A percentile compares a stretch with the other conserved stretches of the same genome.
phyloP scores from a whole-genome alignment of 139 green algal species.

The Edaphochlamys debaryana region DNA sequence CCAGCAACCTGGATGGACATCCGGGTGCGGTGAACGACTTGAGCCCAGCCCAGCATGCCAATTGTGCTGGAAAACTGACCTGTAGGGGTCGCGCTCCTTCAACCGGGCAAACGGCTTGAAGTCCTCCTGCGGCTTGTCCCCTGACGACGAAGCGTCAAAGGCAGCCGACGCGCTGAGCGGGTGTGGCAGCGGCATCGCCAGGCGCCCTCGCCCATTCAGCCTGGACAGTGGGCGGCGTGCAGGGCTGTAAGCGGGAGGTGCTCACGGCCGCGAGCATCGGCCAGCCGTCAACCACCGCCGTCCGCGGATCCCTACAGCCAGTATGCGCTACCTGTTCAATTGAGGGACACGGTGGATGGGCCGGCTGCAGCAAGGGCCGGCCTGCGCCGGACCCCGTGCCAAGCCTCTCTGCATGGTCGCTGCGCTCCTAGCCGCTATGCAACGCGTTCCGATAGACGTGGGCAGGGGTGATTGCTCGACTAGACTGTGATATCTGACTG shows the following conservation, averaged over 20 bases:
- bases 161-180: constrained; percentile 13
- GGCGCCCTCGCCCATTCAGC: neutral
- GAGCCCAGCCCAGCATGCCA: no score
- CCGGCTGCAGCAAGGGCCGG: constrained; percentile 33
- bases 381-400: neutral
- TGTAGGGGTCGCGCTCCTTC: constrained; percentile 83
- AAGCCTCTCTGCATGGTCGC: constrained; percentile 5
- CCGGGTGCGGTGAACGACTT: no score
- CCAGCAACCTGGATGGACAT: constrained; percentile 67
- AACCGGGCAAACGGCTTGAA: constrained; percentile 74
- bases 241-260: neutral
- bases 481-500: no score
- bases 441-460: no score
- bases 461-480: no score
- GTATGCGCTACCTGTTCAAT: neutral
- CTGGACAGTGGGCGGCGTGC: no score
- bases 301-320: neutral
- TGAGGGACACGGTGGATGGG: neutral
- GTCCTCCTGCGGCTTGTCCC: neutral
- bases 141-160: constrained; percentile 20
- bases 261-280: neutral
- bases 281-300: neutral
- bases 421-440: neutral
- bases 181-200: constrained; percentile 16
- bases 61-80: constrained; percentile 40